Base-by-base conservation (phyloP, 345 rosid species). In the Rhizophora apiculata region DNA sequence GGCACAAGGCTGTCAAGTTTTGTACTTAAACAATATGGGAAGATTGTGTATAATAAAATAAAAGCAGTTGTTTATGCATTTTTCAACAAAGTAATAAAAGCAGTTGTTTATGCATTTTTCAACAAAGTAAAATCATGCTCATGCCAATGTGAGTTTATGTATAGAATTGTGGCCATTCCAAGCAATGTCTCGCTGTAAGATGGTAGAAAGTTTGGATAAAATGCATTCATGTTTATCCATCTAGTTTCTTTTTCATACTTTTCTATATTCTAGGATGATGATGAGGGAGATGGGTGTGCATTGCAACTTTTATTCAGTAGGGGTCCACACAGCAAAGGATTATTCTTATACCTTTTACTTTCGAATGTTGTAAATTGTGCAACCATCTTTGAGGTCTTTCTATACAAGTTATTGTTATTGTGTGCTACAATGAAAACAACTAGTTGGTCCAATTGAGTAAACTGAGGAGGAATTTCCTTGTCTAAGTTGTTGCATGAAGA, bases 321-420 rank as follows among this genome's bases (percentile, higher is more conserved):
- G 8, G 37, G 34, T 34, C 82, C 82, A 19, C 73, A 82, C 0
- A 79, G 76, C 13, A 67, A 43, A 56, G 58, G 62, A 62, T 79
- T 79, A 5, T 74, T 75, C 63, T 29, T 31, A 4, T 79, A 82
- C 5, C 77, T 70, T 9, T 4, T 27, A 4, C 16, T 11, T 19
- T 49, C 37, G 15, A 78, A 81, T 21, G 78, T 70, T 58, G 53
- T 67, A 19, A 78, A 81, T 48, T 72, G 80, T 5, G 11, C 1
- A 24, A 19, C 24, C 24, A 24, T 68, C 0, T 61, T n/a, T 0
- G 60, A 78, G 18, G 43, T 71, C 46, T 5, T 70, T 10, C 85
- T 82, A 4, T 79, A 73, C 1, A 84, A 30, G 57, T 79, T 82
- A 22, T 84, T 81, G 57, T 79, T 82, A 22, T 84, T 81, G 72